Evolutionary conservation across 2,329 filamentous ascomycete species (phyloP), one percentile per base, ranked within the genome.

Genomic region (Aspergillus oerlinghausenensis): DNA sequence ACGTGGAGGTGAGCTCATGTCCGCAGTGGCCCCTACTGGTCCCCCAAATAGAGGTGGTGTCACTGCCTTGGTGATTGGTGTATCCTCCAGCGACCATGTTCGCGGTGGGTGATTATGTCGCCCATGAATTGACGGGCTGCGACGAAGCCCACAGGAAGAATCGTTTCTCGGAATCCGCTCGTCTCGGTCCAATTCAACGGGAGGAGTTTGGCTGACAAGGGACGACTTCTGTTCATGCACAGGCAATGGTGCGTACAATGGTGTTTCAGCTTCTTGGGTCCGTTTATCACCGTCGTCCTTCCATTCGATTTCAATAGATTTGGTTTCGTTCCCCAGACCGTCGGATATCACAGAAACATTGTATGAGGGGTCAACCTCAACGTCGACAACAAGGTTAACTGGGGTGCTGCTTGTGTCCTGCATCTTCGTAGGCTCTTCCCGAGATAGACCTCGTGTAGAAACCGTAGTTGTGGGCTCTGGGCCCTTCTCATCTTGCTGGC

Each of bases 141-240:
- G 69, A 40, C 67, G 69, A n/a, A 74, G 62, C 50, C 59, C 66
- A 62, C 59, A 65, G 26, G 64, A 52, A 52, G 66, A 58, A 43
- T 64, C 60, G 51, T 63, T 51, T 42, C 47, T 49, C 35, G 35
- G 55, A 56, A n/a, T 50, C 54, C 51, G 61, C 58, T 50, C 43
- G 10, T 25, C 21, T 2, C 55, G 49, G n/a, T 64, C 62, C 48
- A 55, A 42, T n/a, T 63, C 57, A 38, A 63, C 59, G 42, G 63
- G 60, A n/a, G 62, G 62, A 9, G 72, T 72, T 25, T 78, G 75
- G 54, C 75, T 69, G 63, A 81, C 79, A 4, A 80, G 68, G 28
- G 75, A 70, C 14, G 79, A 79, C 8, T 77, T 75, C 56, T 75
- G 73, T 55, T 80, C 75, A 60, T 78, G 60, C 10, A 59, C 47